A percentile compares a stretch with the other conserved stretches of the same genome.
Evolutionary conservation across 2,329 filamentous ascomycete genomes (phyloP).

Genomic region (Pseudocercospora eumusae): DNA sequence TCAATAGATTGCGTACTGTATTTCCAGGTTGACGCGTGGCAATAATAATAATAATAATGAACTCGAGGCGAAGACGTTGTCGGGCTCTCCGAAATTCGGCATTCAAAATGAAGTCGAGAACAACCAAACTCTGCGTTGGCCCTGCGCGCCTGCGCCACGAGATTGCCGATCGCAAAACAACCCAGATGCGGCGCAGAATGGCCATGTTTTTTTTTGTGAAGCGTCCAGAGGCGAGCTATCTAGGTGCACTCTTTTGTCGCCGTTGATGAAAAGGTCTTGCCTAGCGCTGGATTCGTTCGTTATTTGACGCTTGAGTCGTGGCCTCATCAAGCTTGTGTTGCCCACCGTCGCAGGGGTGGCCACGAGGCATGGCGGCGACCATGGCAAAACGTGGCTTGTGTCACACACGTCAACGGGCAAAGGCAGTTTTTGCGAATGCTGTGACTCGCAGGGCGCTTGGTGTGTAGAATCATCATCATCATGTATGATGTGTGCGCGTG

Average conservation of each 20-base stretch:
- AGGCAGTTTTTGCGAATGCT: constrained; percentile 14
- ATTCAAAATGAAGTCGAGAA: no score
- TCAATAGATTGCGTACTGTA: constrained; percentile 8
- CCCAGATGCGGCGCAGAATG: constrained; percentile 5
- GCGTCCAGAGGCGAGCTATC: neutral
- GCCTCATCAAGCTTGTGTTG: constrained; percentile 13
- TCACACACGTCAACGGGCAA: constrained; percentile 18
- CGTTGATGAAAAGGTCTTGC: neutral
- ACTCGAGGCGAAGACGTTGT: neutral
- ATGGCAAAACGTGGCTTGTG: constrained; percentile 25
- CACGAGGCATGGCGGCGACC: constrained; percentile 19
- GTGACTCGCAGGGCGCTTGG: constrained; percentile 10
- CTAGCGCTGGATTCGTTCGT: neutral
- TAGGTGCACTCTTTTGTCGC: neutral
- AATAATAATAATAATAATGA: no score
- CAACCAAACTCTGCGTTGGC: neutral
- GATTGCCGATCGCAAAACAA: constrained; percentile 7
- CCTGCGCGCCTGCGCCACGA: constrained; percentile 1
- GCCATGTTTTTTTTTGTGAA: neutral
- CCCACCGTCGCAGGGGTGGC: constrained; percentile 15
- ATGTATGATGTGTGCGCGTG: constrained; percentile 18
- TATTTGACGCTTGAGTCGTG: neutral
- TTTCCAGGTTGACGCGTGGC: constrained; percentile 4
- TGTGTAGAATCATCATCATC: constrained; percentile 1
- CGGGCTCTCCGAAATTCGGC: constrained; percentile 8